These are phyloP conservation scores for Geopyxis carbonaria DNA, from an alignment of 495 filamentous ascomycete species.

Conservation along the genomic window DNA sequence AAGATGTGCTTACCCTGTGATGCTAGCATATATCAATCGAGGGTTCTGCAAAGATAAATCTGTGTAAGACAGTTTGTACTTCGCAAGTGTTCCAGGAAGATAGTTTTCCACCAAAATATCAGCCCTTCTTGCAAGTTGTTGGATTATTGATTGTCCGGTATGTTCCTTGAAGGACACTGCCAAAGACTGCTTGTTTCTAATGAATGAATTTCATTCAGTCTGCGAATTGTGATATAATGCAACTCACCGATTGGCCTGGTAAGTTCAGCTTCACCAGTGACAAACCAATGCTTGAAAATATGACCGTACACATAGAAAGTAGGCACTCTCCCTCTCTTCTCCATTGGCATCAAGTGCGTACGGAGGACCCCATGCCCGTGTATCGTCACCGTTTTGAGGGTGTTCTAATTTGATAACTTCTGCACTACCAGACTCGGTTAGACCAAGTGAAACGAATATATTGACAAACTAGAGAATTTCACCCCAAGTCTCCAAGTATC, in stretches of 20 bases:
- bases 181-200: slow-evolving; percentile 91
- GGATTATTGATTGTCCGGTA: slow-evolving; percentile 67
- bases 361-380: slow-evolving; percentile 87
- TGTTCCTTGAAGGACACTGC: slow-evolving; percentile 77
- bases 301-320: slow-evolving; percentile 62
- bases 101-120: slow-evolving; percentile 97
- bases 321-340: slow-evolving; percentile 85
- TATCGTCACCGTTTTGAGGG: slow-evolving; percentile 80
- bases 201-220: no score
- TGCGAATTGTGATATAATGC: background rate
- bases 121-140: slow-evolving; percentile 63
- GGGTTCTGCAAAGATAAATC: slow-evolving; percentile 68
- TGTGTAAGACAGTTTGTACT: slow-evolving; percentile 76
- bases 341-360: slow-evolving; percentile 67
- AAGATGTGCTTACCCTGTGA: slow-evolving; percentile 35
- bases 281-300: background rate
- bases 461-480: slow-evolving; percentile 38
- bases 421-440: slow-evolving; percentile 44
- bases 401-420: slow-evolving; percentile 97
- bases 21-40: slow-evolving; percentile 45
- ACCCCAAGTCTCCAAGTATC: slow-evolving; percentile 89
- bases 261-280: background rate
- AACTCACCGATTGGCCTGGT: slow-evolving; percentile 18
- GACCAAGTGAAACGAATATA: slow-evolving; percentile 5
- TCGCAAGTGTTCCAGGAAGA: slow-evolving; percentile 73